Percentiles rank a stretch among this genome's conserved stretches.
phyloP scores from a whole-genome alignment of 148 eudicot genomes.

The Rhododendron molle region DNA sequence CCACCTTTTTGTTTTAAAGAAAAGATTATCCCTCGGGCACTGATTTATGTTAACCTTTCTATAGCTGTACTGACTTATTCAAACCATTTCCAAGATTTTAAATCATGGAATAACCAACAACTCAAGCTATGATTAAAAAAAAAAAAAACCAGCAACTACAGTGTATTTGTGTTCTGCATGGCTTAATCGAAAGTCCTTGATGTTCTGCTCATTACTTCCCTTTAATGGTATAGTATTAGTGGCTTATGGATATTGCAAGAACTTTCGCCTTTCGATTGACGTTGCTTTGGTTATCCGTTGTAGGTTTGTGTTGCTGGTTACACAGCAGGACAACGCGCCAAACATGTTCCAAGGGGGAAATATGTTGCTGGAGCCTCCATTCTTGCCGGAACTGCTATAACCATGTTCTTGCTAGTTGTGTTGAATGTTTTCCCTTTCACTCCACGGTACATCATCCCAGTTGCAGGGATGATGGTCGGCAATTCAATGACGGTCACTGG shows the following conservation, averaged over 20 bases:
- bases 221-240: not conserved
- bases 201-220: not conserved
- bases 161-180: not conserved
- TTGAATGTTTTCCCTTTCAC: constrained; percentile 86
- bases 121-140: too few species aligned
- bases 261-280: not conserved
- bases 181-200: not conserved
- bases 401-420: constrained; percentile 58
- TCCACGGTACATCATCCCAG: constrained; percentile 81
- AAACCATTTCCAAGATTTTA: not conserved
- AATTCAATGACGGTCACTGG: constrained; percentile 95
- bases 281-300: not conserved
- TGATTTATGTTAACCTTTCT: not conserved
- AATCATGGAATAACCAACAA: not conserved
- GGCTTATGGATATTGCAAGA: not conserved
- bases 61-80: not conserved
- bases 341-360: constrained; percentile 80
- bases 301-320: constrained; percentile 92
- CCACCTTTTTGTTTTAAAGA: not conserved
- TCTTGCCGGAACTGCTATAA: constrained; percentile 65
- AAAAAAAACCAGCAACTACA: not conserved
- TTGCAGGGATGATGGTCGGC: constrained; percentile 98
- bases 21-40: not conserved
- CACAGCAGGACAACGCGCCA: constrained; percentile 88
- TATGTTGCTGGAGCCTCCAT: constrained; percentile 80